A percentile compares a stretch with the other conserved stretches of the same genome.
phyloP scores from a whole-genome alignment of 371 early-diverging fungal species.

The Zopfochytrium polystomum region DNA sequence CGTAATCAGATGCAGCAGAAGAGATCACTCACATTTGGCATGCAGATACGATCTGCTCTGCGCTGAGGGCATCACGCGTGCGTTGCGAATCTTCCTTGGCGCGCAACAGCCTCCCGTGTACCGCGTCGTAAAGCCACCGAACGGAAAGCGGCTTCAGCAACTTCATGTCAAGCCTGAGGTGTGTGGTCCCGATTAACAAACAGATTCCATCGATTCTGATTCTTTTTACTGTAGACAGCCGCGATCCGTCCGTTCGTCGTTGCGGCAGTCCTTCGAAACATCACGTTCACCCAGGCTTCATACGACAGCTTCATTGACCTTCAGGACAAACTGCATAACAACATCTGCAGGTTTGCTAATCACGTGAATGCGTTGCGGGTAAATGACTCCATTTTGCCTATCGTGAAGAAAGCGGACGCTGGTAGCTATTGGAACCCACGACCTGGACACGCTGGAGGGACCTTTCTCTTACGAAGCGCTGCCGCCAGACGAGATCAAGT shows the following conservation, averaged over 20 bases:
- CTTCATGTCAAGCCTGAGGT: conserved; percentile 72
- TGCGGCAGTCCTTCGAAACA: conserved; percentile 89
- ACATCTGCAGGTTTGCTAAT: conserved; percentile 76
- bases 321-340: conserved; percentile 98
- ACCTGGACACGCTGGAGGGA: conserved; percentile 91
- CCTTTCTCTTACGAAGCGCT: conserved; percentile 96
- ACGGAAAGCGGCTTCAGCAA: conserved; percentile 61
- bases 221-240: conserved; percentile 37
- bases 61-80: conserved; percentile 90
- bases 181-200: neutral
- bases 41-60: conserved; percentile 91
- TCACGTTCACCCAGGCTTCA: conserved; percentile 76
- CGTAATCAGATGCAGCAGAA: neutral
- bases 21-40: neutral
- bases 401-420: conserved; percentile 86
- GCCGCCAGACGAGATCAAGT: conserved; percentile 85
- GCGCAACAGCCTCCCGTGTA: conserved; percentile 65
- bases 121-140: conserved; percentile 56
- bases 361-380: neutral
- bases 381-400: too few relatives aligned
- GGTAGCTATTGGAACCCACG: conserved; percentile 99
- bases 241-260: conserved; percentile 88
- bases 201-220: neutral
- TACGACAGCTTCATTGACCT: conserved; percentile 97
- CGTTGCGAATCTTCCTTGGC: conserved; percentile 78